Evolutionary conservation across 108 stramenopile genomes (phyloP).

Genomic region (Pseudonitzschia pungens): DNA sequence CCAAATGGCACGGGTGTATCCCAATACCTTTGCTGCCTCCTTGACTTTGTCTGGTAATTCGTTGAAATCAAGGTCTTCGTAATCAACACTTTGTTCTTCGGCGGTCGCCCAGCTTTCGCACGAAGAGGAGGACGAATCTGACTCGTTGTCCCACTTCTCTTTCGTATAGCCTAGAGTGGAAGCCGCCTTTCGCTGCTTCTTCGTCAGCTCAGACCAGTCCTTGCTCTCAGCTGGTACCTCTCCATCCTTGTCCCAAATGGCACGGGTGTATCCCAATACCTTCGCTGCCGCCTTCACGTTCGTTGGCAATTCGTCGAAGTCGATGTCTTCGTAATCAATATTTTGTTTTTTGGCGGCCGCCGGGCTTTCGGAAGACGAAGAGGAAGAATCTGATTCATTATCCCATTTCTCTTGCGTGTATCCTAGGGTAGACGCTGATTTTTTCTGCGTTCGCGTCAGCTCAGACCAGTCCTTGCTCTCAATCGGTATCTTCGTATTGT

Average conservation of each 20-base stretch:
- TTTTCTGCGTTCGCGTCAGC: slow-evolving; percentile 43
- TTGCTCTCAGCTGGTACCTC: slow-evolving; percentile 20
- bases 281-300: slow-evolving; percentile 43
- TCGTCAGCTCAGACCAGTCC: slow-evolving; percentile 41
- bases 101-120: not conserved
- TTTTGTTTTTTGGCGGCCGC: not conserved
- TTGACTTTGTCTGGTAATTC: slow-evolving; percentile 45
- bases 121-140: slow-evolving; percentile 2
- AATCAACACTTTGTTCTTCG: not conserved
- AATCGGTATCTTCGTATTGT: slow-evolving; percentile 22
- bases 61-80: slow-evolving; percentile 42
- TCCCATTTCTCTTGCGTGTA: slow-evolving; percentile 45
- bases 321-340: slow-evolving; percentile 26
- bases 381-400: slow-evolving; percentile 13
- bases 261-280: slow-evolving; percentile 38
- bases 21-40: slow-evolving; percentile 38
- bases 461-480: slow-evolving; percentile 39
- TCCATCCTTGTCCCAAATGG: slow-evolving; percentile 43
- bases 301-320: slow-evolving; percentile 45
- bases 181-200: slow-evolving; percentile 46
- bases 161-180: slow-evolving; percentile 42
- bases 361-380: not conserved
- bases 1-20: slow-evolving; percentile 44
- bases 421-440: slow-evolving; percentile 41
- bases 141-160: slow-evolving; percentile 32